phyloP scores from a whole-genome alignment of 129 eudicot species.

The Saussurea involucrata region DNA sequence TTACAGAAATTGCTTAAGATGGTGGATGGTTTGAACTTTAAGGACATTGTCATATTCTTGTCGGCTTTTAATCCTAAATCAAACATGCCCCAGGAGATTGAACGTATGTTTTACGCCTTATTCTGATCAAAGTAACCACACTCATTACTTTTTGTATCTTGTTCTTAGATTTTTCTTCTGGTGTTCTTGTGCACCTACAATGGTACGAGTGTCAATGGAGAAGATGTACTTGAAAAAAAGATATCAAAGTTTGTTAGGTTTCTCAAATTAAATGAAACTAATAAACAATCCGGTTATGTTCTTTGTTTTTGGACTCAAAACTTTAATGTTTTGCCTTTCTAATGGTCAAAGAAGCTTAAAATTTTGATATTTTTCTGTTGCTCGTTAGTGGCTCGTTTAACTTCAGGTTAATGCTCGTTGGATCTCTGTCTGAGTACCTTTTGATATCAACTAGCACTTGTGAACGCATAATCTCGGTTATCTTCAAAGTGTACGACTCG shows the following conservation, averaged over 20 bases:
- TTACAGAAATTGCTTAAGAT: slow-evolving; percentile 82
- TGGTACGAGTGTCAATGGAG: neutral
- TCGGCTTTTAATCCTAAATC: slow-evolving; percentile 92
- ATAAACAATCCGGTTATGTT: neutral
- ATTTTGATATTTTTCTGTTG: no score
- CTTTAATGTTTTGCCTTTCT: no score
- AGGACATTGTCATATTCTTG: slow-evolving; percentile 88
- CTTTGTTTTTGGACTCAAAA: no score
- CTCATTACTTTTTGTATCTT: neutral
- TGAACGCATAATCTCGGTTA: slow-evolving; percentile 41
- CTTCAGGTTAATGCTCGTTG: neutral
- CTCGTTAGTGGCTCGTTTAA: neutral
- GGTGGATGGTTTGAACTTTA: slow-evolving; percentile 97
- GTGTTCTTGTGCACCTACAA: neutral
- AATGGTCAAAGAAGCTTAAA: no score
- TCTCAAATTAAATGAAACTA: neutral
- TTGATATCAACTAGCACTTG: neutral
- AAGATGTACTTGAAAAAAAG: no score
- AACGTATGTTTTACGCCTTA: slow-evolving; percentile 41
- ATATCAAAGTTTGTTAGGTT: no score
- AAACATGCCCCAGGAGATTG: slow-evolving; percentile 61
- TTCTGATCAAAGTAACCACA: neutral
- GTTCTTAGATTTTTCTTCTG: neutral
- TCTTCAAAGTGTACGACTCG: slow-evolving; percentile 82
- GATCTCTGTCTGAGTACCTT: no score